These are phyloP conservation scores for Cylindrotheca fusiformis DNA, from an alignment of 108 stramenopile species.

Conservation along the genomic window DNA sequence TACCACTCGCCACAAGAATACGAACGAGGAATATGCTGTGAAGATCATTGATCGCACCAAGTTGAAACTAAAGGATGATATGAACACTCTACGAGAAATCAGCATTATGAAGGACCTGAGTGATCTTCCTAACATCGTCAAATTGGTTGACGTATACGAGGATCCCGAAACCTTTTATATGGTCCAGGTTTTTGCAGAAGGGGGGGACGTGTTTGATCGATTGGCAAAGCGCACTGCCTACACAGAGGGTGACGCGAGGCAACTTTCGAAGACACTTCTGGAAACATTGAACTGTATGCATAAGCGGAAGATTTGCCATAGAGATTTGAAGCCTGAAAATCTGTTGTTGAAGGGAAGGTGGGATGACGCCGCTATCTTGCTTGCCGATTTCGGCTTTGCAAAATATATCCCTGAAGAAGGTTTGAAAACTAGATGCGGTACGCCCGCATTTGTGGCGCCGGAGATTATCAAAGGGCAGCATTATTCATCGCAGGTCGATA, in stretches of 20 bases:
- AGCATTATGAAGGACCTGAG: constrained; percentile 42
- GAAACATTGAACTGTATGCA: constrained; percentile 75
- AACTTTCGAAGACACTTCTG: constrained; percentile 60
- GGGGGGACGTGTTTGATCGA: constrained; percentile 97
- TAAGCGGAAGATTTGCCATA: constrained; percentile 74
- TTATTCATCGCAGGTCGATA: constrained; percentile 86
- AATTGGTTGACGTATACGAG: constrained; percentile 80
- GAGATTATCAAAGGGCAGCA: constrained; percentile 78
- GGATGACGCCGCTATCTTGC: constrained; percentile 68
- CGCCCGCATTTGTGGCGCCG: constrained; percentile 95
- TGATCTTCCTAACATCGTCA: constrained; percentile 59
- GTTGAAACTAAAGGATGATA: constrained; percentile 44
- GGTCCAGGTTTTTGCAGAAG: constrained; percentile 82
- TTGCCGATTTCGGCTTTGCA: constrained; percentile 98
- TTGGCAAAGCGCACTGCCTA: constrained; percentile 75
- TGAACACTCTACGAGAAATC: constrained; percentile 62
- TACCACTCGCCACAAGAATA: constrained; percentile 39
- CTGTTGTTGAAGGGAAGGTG: constrained; percentile 61
- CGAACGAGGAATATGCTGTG: constrained; percentile 50
- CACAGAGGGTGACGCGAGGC: constrained; percentile 87
- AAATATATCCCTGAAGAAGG: constrained; percentile 52
- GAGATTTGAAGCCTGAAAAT: constrained; percentile 95
- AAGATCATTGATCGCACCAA: constrained; percentile 65
- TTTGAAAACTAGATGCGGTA: constrained; percentile 86
- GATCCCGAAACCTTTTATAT: constrained; percentile 67